Base-by-base conservation (phyloP, 768 basidiomycete species). In the Mycena venus region DNA sequence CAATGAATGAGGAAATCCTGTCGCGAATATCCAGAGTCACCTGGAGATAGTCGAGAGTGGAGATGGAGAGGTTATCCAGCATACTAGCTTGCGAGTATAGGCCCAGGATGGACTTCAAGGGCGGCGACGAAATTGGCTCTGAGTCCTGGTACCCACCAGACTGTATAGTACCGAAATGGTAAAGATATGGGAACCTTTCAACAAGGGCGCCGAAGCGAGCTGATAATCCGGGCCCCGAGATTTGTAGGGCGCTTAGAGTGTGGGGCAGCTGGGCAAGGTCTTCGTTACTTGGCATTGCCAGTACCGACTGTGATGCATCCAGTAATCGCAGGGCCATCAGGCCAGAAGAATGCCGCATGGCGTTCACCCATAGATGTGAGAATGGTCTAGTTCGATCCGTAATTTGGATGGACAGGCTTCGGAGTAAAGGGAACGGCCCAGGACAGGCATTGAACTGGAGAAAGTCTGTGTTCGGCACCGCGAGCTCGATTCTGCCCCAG, bases 321-420 rank as follows among this genome's bases (percentile, higher is more conserved):
- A 6, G 6, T 8, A 67, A 19, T 4, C 36, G 11, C 15, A 66
- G 31, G 3, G 36, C 34, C 32, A 1, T 17, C 19, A 68, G 66
- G 21, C 42, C 44, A 1, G 66, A 55, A 14, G 66, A n/a, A 11
- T 40, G 17, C 36, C 17, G 40, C 10, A 40, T 27, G n/a, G 49
- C 21, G 4, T 14, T 21, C 21, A 53, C 53, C n/a, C 6, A 17
- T 11, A 68, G 2, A 14, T 23, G 5, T 3, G 31, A 19, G 32
- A 4, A n/a, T n/a, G 53, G 31, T 27, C 3, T n/a, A 15, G 15
- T 4, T 7, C 23, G 23, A 88, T 68, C 38, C 15, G 53, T 56
- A 3, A 68, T 21, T 8, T 32, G 53, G 27, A 68, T 56, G 25
- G 27, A 29, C 3, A 68, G 55, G 12, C 25, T 58, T 21, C 25